A percentile compares a stretch with the other conserved stretches of the same genome.
These are phyloP conservation scores for Ophiocordyceps sinensis DNA, from an alignment of 2,329 filamentous ascomycete genomes.

Conservation along the genomic window DNA sequence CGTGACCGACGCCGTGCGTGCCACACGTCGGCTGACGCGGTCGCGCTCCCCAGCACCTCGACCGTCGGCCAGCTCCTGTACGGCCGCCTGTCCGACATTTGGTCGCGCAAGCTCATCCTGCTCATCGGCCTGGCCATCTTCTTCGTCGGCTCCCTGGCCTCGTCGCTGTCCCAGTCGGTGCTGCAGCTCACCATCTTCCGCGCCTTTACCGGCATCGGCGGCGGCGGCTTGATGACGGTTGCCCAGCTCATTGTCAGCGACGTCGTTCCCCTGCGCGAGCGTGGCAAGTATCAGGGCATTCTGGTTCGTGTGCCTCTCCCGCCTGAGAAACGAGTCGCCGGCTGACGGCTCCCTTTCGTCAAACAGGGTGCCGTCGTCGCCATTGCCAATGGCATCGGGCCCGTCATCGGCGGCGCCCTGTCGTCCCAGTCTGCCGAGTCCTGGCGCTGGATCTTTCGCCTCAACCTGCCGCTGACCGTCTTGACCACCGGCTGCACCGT, in stretches of 20 bases:
- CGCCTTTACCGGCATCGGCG: constrained; percentile 40
- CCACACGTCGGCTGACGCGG: too few relatives aligned
- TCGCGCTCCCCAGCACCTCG: constrained; percentile 25
- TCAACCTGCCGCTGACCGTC: constrained; percentile 37
- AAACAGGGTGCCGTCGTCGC: constrained; percentile 37
- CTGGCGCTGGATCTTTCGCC: constrained; percentile 38
- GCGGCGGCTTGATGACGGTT: constrained; percentile 57
- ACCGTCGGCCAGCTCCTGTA: constrained; percentile 32
- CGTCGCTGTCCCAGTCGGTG: constrained; percentile 24
- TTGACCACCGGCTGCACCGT: constrained; percentile 31
- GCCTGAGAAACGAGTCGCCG: background rate
- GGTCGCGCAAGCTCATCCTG: constrained; percentile 27
- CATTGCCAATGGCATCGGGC: constrained; percentile 38
- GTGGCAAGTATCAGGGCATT: constrained; percentile 58
- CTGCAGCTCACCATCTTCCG: constrained; percentile 26
- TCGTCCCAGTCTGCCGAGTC: constrained; percentile 28
- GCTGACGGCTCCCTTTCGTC: background rate
- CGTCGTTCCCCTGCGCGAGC: constrained; percentile 51
- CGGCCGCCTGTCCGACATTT: constrained; percentile 30
- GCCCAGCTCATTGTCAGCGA: constrained; percentile 58
- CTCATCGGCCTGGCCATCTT: constrained; percentile 25
- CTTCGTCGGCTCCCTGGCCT: constrained; percentile 27
- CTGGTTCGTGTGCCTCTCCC: constrained; percentile 18
- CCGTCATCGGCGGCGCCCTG: constrained; percentile 36
- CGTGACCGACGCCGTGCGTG: too few relatives aligned